Conservation (phyloP, 441 rosid species). For the Viola pubescens region DNA sequence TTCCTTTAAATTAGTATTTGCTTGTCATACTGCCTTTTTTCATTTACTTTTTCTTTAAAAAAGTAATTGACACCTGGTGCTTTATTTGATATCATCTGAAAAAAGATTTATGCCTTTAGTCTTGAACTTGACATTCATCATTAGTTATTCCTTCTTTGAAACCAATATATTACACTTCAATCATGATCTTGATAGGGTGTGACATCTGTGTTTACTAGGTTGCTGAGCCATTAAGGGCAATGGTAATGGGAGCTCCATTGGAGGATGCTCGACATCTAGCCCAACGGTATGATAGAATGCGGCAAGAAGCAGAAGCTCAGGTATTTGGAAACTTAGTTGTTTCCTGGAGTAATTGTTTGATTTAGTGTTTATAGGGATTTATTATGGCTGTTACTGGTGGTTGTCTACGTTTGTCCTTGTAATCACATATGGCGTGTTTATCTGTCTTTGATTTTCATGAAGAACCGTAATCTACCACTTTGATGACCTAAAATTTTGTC, state of each 20-base stretch:
- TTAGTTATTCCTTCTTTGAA: too few relatives aligned
- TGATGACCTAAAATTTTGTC: not conserved
- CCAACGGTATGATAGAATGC: constrained; percentile 76
- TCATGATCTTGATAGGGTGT: constrained; percentile 12
- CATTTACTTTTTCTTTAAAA: too few relatives aligned
- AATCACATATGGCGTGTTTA: not conserved
- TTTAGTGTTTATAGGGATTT: too few relatives aligned
- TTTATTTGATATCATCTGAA: too few relatives aligned
- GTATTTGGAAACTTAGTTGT: constrained; percentile 28
- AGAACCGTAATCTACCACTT: too few relatives aligned
- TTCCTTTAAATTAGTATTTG: too few relatives aligned
- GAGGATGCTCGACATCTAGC: constrained; percentile 97
- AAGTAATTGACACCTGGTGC: too few relatives aligned
- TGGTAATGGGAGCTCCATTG: constrained; percentile 88
- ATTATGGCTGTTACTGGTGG: too few relatives aligned
- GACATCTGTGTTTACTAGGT: constrained; percentile 40
- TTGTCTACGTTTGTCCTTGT: not conserved
- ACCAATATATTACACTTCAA: not conserved
- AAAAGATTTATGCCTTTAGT: too few relatives aligned
- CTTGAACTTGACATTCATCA: too few relatives aligned
- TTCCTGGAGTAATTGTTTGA: not conserved
- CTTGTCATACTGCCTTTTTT: too few relatives aligned
- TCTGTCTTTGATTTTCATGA: not conserved
- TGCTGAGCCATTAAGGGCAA: constrained; percentile 86
- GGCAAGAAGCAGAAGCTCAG: constrained; percentile 92